Base-by-base conservation (phyloP, 345 rosid genomes). In the Eucalyptus brandiana region DNA sequence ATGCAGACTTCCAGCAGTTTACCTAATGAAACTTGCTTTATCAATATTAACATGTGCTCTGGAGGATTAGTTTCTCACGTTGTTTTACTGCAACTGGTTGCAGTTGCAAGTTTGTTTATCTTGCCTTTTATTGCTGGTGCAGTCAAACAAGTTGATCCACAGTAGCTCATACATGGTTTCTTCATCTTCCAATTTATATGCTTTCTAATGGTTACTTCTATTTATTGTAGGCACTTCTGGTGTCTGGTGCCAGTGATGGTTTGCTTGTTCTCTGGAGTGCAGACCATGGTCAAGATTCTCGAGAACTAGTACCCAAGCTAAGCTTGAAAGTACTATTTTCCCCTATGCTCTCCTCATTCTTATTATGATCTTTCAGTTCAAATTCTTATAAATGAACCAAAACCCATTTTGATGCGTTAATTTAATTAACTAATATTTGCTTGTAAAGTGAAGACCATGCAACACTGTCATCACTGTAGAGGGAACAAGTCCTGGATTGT, bases 191-290 rank as follows among this genome's bases (percentile, higher is more conserved):
- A 80, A 85, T 60, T 54, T n/a, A 28, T 47, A 47, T 85, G 49
- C 47, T 30, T 91, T 44, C 88, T 88, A 53, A 58, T 87, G 80
- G 28, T 86, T 89, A 53, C 62, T 50, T 53, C 53, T 62, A 88
- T 87, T 87, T 87, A 83, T 91, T 94, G 93, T 91, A 97, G 99
- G 98, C 97, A 50, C 98, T 97, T 91, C 99, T 98, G 92, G 98
- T 96, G 92, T 98, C 99, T 28, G 99, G 99, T 90, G 99, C 96
- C 49, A 95, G 96, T 93, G 99, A 98, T 92, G 99, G 99, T 69
- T 94, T 96, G 88, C 99, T 98, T 91, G 93, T 97, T 76, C 94
- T 97, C 80, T 98, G 99, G 99, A 98, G 97, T 91, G 98, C 99
- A 28, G 99, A 98, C 93, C 97, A 97, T 88, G 92, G 98, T 89